Evolutionary conservation across 345 rosid genomes (phyloP).

Genomic region (Garcia nutans): DNA sequence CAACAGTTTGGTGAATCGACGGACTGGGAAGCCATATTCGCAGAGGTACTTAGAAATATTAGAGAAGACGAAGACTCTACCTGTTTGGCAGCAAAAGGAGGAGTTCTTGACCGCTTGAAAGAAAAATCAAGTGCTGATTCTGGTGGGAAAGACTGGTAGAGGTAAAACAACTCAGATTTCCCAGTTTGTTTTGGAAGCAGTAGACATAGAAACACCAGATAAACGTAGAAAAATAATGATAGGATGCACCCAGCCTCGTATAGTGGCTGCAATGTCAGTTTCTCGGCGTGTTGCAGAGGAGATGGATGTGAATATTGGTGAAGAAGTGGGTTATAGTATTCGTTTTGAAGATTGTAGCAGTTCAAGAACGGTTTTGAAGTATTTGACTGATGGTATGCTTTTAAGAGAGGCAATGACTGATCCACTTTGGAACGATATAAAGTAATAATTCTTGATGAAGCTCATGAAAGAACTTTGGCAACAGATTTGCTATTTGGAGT

Average conservation of each 20-base stretch:
- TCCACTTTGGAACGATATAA: conserved; percentile 93
- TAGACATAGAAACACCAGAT: conserved; percentile 71
- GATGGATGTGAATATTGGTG: too few species aligned
- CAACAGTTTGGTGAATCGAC: conserved; percentile 49
- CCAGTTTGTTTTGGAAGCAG: conserved; percentile 90
- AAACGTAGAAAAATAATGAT: conserved; percentile 82
- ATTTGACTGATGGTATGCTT: too few species aligned
- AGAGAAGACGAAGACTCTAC: conserved; percentile 77
- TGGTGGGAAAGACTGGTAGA: conserved; percentile 96
- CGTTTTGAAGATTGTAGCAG: too few species aligned
- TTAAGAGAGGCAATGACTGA: conserved; percentile 99
- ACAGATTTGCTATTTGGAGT: conserved; percentile 93
- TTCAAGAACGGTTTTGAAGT: too few species aligned
- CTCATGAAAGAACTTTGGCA: conserved; percentile 94
- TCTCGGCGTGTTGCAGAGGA: conserved; percentile 99
- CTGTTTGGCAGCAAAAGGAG: conserved; percentile 93
- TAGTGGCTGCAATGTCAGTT: conserved; percentile 99
- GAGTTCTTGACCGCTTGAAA: conserved; percentile 67
- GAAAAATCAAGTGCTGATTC: conserved; percentile 59
- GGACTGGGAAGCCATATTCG: conserved; percentile 83
- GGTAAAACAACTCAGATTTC: conserved; percentile 99
- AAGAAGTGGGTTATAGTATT: too few species aligned
- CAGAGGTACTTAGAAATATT: conserved; percentile 73
- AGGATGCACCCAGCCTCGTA: conserved; percentile 96
- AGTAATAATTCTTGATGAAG: conserved; percentile 95